These are phyloP conservation scores for Irpex lacteus DNA, from an alignment of 1,284 basidiomycete species.

Conservation along the genomic window DNA sequence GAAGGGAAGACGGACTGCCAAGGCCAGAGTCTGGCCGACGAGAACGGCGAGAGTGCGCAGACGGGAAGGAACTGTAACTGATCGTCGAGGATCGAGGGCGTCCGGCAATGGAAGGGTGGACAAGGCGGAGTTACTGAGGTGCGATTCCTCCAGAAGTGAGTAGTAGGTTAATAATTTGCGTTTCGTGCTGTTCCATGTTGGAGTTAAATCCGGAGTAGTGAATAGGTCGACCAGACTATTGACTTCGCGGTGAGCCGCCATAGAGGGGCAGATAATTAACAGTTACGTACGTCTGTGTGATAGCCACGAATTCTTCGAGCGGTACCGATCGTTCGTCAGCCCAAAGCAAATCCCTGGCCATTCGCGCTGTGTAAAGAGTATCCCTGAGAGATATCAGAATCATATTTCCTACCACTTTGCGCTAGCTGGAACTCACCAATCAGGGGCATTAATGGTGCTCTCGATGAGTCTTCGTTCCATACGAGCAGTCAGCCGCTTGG, in stretches of 20 bases:
- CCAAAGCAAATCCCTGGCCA: slow-evolving; percentile 91
- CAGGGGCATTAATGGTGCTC: slow-evolving; percentile 86
- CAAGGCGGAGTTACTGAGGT: slow-evolving; percentile 81
- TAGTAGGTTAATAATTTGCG: slow-evolving; percentile 82
- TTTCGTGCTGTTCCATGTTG: slow-evolving; percentile 61
- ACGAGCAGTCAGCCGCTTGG: slow-evolving; percentile 78
- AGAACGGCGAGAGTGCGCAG: slow-evolving; percentile 78
- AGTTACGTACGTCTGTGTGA: slow-evolving; percentile 81
- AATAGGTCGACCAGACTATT: slow-evolving; percentile 79
- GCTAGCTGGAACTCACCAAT: slow-evolving; percentile 64
- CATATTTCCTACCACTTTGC: neutral
- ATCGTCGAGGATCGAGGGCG: slow-evolving; percentile 73
- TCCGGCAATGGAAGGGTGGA: slow-evolving; percentile 76
- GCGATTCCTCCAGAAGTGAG: slow-evolving; percentile 78
- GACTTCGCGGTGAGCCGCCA: slow-evolving; percentile 8
- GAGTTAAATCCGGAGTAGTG: slow-evolving; percentile 59
- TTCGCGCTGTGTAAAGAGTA: slow-evolving; percentile 79
- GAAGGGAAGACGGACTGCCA: slow-evolving; percentile 78
- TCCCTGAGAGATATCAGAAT: slow-evolving; percentile 54
- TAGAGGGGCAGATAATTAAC: neutral
- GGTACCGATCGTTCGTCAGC: slow-evolving; percentile 70
- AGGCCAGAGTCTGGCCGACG: slow-evolving; percentile 69
- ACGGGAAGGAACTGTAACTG: slow-evolving; percentile 76
- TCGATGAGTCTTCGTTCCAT: slow-evolving; percentile 73
- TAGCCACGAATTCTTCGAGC: slow-evolving; percentile 74